Evolutionary conservation across 768 basidiomycete genomes (phyloP), one percentile per base, ranked within the genome.

Genomic region (Lanmaoa rubissima): DNA sequence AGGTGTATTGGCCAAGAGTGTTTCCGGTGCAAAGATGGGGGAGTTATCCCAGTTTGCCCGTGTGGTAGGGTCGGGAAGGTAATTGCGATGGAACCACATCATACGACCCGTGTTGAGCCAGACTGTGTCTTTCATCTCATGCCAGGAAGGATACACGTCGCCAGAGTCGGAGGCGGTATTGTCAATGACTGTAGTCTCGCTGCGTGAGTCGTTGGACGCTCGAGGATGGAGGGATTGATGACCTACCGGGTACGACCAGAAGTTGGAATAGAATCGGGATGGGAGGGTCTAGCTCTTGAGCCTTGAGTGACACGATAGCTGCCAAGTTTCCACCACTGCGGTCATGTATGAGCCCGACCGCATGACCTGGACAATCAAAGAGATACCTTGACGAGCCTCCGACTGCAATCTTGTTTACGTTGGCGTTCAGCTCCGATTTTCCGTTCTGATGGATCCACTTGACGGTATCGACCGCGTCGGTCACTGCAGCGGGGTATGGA

Each of bases 261-360:
- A 90, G 73, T 65, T 89, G 86, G 72, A 88, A 85, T 4, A 79
- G 53, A 46, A 88, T 70, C 1, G 82, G 81, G 24, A 85, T 80
- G 12, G 80, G 78, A 1, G 81, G 82, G 5, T 69, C 60, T 11
- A 73, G 56, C 38, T 79, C 69, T 1, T 76, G 76, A 1, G 86
- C 86, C 70, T 86, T 87, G 69, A 88, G 81, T 0, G 86, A 76
- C 1, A 86, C 72, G 49, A 86, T 78, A 0, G 85, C 81, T 1
- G 88, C 86, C 2, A 90, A 76, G 62, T 90, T 88, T 1, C 84
- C 87, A 4, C 88, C 88, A 52, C 87, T 89, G 58, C 8, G 46
- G 28, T 16, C 5, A 28, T 6, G 6, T 28, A 28, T 28, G 28
- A 28, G 28, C 28, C 28, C 28, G 10, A 28, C 14, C 14, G 35